Evolutionary conservation across 805 yeast species (phyloP), one percentile per base, ranked within the genome.

Genomic region (Jamesozyma gamospora): DNA sequence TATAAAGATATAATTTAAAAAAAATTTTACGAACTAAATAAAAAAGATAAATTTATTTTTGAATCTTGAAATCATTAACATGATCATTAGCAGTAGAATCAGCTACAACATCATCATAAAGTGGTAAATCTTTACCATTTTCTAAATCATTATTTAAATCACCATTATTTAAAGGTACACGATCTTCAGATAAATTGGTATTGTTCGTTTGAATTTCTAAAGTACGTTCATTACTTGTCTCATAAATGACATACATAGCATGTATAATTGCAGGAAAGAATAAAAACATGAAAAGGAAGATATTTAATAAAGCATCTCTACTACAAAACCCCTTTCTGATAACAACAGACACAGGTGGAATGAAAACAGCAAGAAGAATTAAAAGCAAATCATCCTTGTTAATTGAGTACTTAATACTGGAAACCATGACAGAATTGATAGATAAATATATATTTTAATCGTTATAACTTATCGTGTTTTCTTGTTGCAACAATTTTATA

Each of bases 231-330:
- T 38, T 38, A 37, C 56, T 51, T 6, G 59, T 49, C 41, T 45
- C 52, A 29, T 52, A 45, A 25, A 55, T 39, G 17, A 55, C 51
- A 29, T 53, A 55, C 12, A 46, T 41, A 8, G 55, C 51, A 35
- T 55, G 59, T 21, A 53, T 42, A 10, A 44, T 44, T 13, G 56
- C 59, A 16, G 58, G 58, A 45, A 55, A 47, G 37, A 46, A 51
- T 17, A 53, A 41, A 10, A 52, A 26, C 1, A 49, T 14, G 28
- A 46, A 48, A 13, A 55, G 37, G 13, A 53, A 30, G 15, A 52
- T 1, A 35, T 47, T 53, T 17, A 55, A 35, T 32, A 53, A 41
- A 15, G 47, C 39, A 21, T 53, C 56, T 35, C 46, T 48, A 16
- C 42, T 42, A 14, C 42, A 48, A 32, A 53, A 42, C 9, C 59